Base-by-base conservation (phyloP, 2,329 filamentous ascomycete genomes). In the Hysterium pulicare region DNA sequence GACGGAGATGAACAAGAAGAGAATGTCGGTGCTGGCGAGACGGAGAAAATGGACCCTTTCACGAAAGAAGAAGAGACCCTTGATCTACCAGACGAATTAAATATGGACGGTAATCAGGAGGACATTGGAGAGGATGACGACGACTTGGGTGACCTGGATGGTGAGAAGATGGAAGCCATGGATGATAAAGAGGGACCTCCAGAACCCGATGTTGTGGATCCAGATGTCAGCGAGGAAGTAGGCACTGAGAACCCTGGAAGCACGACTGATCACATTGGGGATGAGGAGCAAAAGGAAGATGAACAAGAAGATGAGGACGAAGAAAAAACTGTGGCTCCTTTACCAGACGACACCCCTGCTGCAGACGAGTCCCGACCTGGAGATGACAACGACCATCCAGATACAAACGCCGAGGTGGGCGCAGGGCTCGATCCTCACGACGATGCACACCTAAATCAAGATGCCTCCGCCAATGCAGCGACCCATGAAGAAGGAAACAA, bases 81-180 rank as follows among this genome's bases (percentile, higher is more conserved):
- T 46, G 89, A 90, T 34, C 73, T 95, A 17, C 90, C 90, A 0
- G 90, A 95, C 32, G 88, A 95, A 50, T 85, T 96, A 75, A 83
- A 94, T 44, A 77, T 93, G 42, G 85, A 91, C 50, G 84, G 80
- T 7, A 73, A 87, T 21, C 78, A 70, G 7, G 74, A 77, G 15
- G 78, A 78, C 4, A 73, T 69, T 23, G 78, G 82, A 43, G 73
- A 81, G 41, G 66, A 86, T 40, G 75, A 76, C 2, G 76, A 80
- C 49, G 68, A 72, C 30, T 41, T 58, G 32, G 58, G 55, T 2
- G 58, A 67, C 24, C 62, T 64, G 53, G 64, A 61, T 21, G 62
- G 65, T 7, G 59, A 68, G 32, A 63, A 62, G 26, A 63, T 66
- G 2, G 61, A 48, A 6, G 46, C 63, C 15, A 53, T 56, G 26